Conservation (phyloP, 345 rosid genomes). For the Noccaea caerulescens region DNA sequence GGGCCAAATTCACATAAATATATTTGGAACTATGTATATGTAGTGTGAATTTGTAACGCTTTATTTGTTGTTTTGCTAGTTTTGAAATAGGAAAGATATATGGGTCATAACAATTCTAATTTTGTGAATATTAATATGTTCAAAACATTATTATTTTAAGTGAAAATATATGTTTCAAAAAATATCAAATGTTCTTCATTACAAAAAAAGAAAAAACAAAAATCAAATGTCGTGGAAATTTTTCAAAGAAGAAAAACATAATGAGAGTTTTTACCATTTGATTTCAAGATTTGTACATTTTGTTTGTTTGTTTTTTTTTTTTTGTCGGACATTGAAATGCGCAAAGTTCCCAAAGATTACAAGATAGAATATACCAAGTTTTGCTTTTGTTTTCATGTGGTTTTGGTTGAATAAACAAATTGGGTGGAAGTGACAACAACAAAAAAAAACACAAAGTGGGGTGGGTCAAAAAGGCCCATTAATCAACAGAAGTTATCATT, state of each 20-base stretch:
- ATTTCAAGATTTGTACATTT: not conserved
- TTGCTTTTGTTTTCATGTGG: slow-evolving; percentile 8
- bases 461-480: slow-evolving; percentile 37
- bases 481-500: not conserved
- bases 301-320: not conserved
- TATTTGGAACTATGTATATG: not conserved
- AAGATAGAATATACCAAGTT: not conserved
- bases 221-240: not conserved
- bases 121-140: not conserved
- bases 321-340: slow-evolving; percentile 5
- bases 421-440: slow-evolving; percentile 12
- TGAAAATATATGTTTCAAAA: not conserved
- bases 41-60: not conserved
- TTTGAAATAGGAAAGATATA: not conserved
- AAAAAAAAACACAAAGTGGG: not conserved
- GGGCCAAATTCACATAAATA: slow-evolving; percentile 9
- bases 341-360: not conserved
- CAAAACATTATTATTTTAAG: not conserved
- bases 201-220: not conserved
- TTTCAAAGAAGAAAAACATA: not conserved
- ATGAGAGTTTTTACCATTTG: not conserved
- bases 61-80: not conserved
- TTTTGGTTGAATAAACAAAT: not conserved
- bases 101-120: not conserved
- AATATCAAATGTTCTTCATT: not conserved